phyloP scores from a whole-genome alignment of 306 rosid genomes.

The Rosa persica region DNA sequence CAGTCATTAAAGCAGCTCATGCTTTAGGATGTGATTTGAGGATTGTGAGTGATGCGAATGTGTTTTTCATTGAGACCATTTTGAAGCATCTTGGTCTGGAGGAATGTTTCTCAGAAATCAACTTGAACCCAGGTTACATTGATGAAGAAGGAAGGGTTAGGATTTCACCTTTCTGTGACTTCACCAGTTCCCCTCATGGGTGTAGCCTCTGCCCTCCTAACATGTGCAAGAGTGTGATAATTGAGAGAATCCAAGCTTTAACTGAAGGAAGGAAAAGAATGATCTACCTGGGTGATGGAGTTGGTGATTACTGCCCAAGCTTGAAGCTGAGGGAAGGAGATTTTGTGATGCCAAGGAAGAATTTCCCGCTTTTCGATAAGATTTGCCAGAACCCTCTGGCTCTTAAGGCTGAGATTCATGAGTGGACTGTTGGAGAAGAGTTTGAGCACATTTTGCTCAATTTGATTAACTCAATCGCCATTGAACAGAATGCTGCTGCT shows the following conservation, averaged over 20 bases:
- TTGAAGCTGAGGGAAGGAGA: constrained; percentile 28
- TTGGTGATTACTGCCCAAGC: constrained; percentile 38
- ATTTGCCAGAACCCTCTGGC: constrained; percentile 22
- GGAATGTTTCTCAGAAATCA: constrained; percentile 62
- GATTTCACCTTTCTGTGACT: constrained; percentile 56
- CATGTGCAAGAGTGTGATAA: constrained; percentile 59
- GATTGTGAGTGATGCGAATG: constrained; percentile 77
- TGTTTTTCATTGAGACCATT: constrained; percentile 64
- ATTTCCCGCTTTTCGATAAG: constrained; percentile 21
- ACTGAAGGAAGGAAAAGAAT: constrained; percentile 19
- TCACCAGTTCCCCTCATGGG: constrained; percentile 52
- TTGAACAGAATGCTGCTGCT: constrained; percentile 7
- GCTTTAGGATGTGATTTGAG: constrained; percentile 73
- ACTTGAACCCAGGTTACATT: constrained; percentile 62
- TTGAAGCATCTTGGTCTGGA: constrained; percentile 61
- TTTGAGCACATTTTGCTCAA: constrained; percentile 18
- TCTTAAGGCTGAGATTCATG: constrained; percentile 21
- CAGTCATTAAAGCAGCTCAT: constrained; percentile 59
- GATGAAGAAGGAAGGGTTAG: constrained; percentile 56
- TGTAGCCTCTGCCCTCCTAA: constrained; percentile 71
- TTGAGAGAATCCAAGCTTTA: constrained; percentile 22
- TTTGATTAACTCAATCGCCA: neutral
- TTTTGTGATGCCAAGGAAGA: constrained; percentile 32
- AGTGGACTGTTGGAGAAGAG: constrained; percentile 34
- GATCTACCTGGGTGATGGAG: neutral